Evolutionary conservation across 1,284 basidiomycete species (phyloP), one percentile per base, ranked within the genome.

Genomic region (Wolfiporia cocos): DNA sequence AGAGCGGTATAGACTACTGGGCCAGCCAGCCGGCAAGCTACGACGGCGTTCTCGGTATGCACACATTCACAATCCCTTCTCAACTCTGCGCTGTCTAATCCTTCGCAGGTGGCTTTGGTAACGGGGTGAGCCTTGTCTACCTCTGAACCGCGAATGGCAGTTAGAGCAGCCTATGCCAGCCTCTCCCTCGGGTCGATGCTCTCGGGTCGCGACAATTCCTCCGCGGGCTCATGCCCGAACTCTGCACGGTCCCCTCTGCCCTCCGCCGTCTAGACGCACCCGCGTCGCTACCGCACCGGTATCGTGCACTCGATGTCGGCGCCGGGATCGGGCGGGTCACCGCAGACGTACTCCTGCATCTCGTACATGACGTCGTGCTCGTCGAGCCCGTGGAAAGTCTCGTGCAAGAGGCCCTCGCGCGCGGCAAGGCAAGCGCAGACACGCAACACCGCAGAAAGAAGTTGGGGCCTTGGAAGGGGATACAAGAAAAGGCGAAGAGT

Each of bases 281-380:
- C 11, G 34, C 21, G 4, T 12, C 18, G 54, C 49, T 62, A 29
- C 38, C 55, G 22, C 58, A 61, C 42, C 66, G 85, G 39, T 75
- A 70, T 26, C 78, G 89, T 26, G 91, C 86, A 0, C 73, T 97
- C 12, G 94, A 97, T 55, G 89, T 93, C 40, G 93, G 86, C 14
- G 86, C 92, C 14, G 93, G 93, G 2, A 86, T 97, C 37, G 93
- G 94, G 6, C 81, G 94, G 41, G 92, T 95, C 23, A 94, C 92
- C 0, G 71, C 78, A 4, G 81, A 87, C 48, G 87, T 92, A 10
- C 78, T 97, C 9, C 74, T 96, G 4, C 85, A 86, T 52, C 78
- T 96, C 37, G 76, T 92, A 47, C 76, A 82, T 23, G 86, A 92
- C 55, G 86, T 96, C 31, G 81, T 92, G 31, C 74, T 95, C 29